These are phyloP conservation scores for Polymyxa betae DNA, from an alignment of 208 protist genomes.

Conservation along the genomic window DNA sequence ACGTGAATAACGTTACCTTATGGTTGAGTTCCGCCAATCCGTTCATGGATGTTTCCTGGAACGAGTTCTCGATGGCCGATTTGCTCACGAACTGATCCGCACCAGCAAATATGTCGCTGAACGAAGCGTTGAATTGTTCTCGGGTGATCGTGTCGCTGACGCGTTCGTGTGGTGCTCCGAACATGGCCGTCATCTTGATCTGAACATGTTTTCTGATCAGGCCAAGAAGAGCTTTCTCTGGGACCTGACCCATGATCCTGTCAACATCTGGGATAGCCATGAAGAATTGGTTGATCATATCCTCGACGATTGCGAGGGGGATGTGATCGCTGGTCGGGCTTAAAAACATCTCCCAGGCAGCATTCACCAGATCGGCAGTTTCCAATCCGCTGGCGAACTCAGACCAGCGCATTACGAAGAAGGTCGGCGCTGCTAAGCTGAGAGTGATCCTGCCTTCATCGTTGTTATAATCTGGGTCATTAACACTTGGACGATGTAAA, in stretches of 20 bases:
- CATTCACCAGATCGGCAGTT: not conserved
- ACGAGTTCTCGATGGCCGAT: too few relatives aligned
- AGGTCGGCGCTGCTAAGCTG: too few relatives aligned
- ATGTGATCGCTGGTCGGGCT: not conserved
- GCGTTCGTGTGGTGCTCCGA: not conserved
- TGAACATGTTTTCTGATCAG: not conserved
- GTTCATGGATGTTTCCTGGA: not conserved
- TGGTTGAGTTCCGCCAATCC: not conserved
- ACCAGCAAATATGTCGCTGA: constrained; percentile 10
- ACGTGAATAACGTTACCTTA: not conserved
- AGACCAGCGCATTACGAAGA: not conserved
- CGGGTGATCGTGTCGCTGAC: not conserved
- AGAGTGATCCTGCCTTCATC: too few relatives aligned
- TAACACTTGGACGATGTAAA: too few relatives aligned
- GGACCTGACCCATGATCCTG: not conserved
- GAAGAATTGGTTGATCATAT: constrained; percentile 23
- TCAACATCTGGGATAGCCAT: not conserved
- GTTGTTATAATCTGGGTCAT: too few relatives aligned
- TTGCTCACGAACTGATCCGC: not conserved
- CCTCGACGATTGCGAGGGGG: not conserved
- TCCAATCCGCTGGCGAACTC: not conserved
- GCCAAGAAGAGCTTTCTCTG: not conserved
- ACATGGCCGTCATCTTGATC: not conserved
- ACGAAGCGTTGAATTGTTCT: not conserved
- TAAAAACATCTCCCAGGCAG: not conserved